phyloP scores from a whole-genome alignment of 2,329 filamentous ascomycete genomes.

The Exophiala viscosa region DNA sequence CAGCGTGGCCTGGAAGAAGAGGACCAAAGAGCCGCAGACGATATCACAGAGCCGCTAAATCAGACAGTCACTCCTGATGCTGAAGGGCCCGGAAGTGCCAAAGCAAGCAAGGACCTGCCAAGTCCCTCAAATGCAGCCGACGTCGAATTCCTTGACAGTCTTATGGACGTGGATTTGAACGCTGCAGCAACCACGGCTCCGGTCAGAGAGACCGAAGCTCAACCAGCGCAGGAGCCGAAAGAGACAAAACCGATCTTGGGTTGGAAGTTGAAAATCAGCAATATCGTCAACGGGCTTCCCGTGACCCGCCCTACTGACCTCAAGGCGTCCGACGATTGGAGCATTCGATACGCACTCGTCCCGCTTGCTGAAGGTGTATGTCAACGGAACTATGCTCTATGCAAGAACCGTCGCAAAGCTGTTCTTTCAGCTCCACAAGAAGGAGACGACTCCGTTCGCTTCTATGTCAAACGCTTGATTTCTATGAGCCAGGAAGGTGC shows the following conservation, averaged over 20 bases:
- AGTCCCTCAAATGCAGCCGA: conserved; percentile 22
- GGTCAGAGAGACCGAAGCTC: neutral
- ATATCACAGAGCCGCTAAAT: neutral
- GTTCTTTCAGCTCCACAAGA: conserved; percentile 35
- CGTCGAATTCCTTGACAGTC: conserved; percentile 22
- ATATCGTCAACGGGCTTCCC: conserved; percentile 64
- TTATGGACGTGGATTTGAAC: conserved; percentile 13
- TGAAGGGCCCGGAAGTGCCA: conserved; percentile 5
- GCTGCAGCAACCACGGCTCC: conserved; percentile 1
- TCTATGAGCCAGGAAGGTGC: conserved; percentile 55
- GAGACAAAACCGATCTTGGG: conserved; percentile 46
- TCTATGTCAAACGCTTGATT: conserved; percentile 45
- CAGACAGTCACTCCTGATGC: neutral
- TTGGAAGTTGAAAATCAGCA: conserved; percentile 68
- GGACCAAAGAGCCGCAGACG: conserved; percentile 27
- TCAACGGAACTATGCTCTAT: conserved; percentile 52
- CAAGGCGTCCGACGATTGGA: conserved; percentile 55
- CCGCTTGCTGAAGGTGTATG: conserved; percentile 54
- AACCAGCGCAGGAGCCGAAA: neutral
- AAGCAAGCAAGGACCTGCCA: neutral
- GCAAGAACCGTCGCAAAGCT: conserved; percentile 55
- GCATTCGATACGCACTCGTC: conserved; percentile 71
- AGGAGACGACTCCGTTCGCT: conserved; percentile 40
- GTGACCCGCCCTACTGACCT: conserved; percentile 59
- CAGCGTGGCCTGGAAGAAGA: conserved; percentile 27